Evolutionary conservation across 2,329 filamentous ascomycete species (phyloP), one percentile per base, ranked within the genome.

Genomic region (Metarhizium robertsii): DNA sequence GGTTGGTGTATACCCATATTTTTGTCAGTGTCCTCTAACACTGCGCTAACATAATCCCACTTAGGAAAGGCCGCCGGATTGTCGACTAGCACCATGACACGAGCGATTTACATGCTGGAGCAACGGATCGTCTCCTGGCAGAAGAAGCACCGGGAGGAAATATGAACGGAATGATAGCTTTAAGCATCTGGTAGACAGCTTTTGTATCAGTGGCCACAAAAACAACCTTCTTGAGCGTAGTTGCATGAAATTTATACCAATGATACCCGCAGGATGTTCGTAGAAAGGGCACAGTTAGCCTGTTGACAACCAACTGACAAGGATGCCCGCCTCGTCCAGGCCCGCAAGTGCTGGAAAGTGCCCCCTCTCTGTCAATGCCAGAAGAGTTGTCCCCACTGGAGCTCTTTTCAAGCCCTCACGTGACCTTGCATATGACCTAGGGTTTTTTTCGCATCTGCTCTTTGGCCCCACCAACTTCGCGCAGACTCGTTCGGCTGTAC

Each of bases 381-480:
- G 40, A 43, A 43, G 16, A 43, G 40, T 4, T 18, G 40, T 16
- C 40, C 43, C 43, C 25, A 46, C 43, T 2, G n/a, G 1, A 8
- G 4, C 7, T 10, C 20, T 25, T 20, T 25, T 29, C 7, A 46
- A 43, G 6, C 7, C 4, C 2, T 6, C 66, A 71, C 67, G 68
- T 70, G 69, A 65, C 53, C 46, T 8, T 18, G 56, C 58, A 56
- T 57, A 60, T 65, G 66, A 67, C 65, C 67, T 72, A 72, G 69
- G 70, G 71, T 67, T 40, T 73, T 69, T 58, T 61, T 55, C 59
- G 61, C 61, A 57, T 61, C 65, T 61, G 61, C 63, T 65, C 61
- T 61, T 64, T 58, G 61, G 68, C 72, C 72, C 73, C 73, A 75
- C 72, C 71, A 74, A 73, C 71, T 71, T 74, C 72, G 66, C 67